Base-by-base conservation (phyloP, 2,329 filamentous ascomycete species). In the Aspergillus sp. region DNA sequence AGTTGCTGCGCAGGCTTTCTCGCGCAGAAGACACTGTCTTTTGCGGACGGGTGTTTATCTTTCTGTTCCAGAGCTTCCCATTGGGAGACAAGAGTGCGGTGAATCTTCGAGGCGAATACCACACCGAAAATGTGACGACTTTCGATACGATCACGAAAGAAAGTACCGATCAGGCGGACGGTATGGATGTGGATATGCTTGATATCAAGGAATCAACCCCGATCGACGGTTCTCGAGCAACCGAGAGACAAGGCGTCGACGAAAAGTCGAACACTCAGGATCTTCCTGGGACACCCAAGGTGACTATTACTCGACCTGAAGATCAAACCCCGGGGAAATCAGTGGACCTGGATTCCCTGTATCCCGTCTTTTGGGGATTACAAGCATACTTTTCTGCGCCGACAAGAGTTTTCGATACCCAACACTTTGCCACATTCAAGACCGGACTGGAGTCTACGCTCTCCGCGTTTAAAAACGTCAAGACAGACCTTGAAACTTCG, bases 51-150 rank as follows among this genome's bases (percentile, higher is more conserved):
- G 95, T 99, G 28, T 98, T 98, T 77, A 97, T 99, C 66, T 99
- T 97, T 77, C 87, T 99, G 74, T 99, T 98, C 77, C 95, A 99
- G 76, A 96, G 93, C 76, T 98, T 99, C 72, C 95, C 95, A 1
- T 83, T 99, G 0, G 94, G 94, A 34, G 96, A 99, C 77, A 95
- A 94, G 75, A 98, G 95, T 75, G 97, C 95, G 0, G 95, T 99
- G 54, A 99, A 99, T 72, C 83, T 98, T 45, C 87, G 95, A 55
- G 95, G 95, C 68, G 94, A 98, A 79, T 99, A 95, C 69, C 95
- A 99, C 72, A 87, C 91, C 28, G 95, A 98, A 71, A 99, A 99
- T 81, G 87, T 93, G 59, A 99, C 96, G 1, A 88, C 86, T 0
- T 99, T 88, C 71, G 92, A 97, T 71, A 84, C 88, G 38, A 78